These are phyloP conservation scores for Fomitopsis betulina DNA, from an alignment of 1,284 basidiomycete species.

Conservation along the genomic window DNA sequence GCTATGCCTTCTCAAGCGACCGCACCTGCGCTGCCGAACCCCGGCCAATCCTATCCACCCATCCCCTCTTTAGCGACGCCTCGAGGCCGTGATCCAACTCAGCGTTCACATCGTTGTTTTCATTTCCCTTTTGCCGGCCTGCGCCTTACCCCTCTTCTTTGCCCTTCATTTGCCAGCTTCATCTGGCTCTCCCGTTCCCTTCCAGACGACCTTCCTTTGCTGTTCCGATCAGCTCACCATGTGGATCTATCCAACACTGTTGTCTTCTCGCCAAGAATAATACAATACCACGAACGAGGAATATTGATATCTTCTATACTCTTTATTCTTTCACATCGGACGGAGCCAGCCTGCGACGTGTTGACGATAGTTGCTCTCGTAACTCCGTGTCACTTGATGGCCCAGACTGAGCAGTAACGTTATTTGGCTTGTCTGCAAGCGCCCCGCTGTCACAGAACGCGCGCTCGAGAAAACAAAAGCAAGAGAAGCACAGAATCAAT, in stretches of 20 bases:
- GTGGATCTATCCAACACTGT: constrained; percentile 5
- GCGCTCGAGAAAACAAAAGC: not conserved
- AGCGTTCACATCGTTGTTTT: constrained; percentile 25
- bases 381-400: constrained; percentile 25
- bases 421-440: not conserved
- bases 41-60: constrained; percentile 13
- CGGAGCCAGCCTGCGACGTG: constrained; percentile 1
- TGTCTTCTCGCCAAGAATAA: constrained; percentile 6
- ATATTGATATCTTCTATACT: not conserved
- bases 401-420: constrained; percentile 1
- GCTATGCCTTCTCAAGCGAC: constrained; percentile 14
- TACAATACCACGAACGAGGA: not conserved
- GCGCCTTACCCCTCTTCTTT: constrained; percentile 12
- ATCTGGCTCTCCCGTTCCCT: constrained; percentile 4
- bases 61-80: constrained; percentile 17
- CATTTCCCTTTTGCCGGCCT: constrained; percentile 20
- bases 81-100: constrained; percentile 19
- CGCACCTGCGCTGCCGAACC: constrained; percentile 7
- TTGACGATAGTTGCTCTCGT: constrained; percentile 12
- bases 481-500: not conserved
- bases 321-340: constrained; percentile 16
- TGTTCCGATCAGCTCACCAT: constrained; percentile 14
- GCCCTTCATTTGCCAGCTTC: constrained; percentile 14
- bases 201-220: constrained; percentile 5
- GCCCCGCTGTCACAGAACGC: not conserved